Conservation (phyloP, 345 rosid genomes). For the Conringia planisiliqua region DNA sequence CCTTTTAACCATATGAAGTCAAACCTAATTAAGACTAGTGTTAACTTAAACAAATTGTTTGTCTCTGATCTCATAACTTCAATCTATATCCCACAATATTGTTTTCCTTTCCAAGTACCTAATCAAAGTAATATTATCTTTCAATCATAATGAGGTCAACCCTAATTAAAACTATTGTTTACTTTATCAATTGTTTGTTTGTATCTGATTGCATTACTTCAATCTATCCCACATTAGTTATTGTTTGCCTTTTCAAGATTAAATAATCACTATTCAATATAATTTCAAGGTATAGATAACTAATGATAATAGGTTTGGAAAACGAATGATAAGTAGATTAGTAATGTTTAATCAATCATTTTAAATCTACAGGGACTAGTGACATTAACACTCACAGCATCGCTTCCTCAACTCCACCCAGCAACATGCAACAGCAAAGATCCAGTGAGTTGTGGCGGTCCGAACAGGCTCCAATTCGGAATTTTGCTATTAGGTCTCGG, state of each 20-base stretch:
- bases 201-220: not conserved
- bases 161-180: not conserved
- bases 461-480: slow-evolving; percentile 43
- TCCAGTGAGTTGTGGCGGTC: slow-evolving; percentile 37
- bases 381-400: slow-evolving; percentile 65
- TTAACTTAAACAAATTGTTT: not conserved
- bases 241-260: not conserved
- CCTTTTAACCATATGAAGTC: slow-evolving; percentile 3
- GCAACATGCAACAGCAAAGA: slow-evolving; percentile 42
- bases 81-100: not conserved
- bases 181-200: not conserved
- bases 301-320: not conserved
- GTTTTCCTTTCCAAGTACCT: not conserved
- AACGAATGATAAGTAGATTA: not conserved
- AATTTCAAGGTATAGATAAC: not conserved
- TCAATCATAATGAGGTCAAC: slow-evolving; percentile 8
- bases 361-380: slow-evolving; percentile 64
- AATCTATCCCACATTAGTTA: not conserved
- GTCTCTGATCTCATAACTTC: not conserved
- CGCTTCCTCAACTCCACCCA: slow-evolving; percentile 65
- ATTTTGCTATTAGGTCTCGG: slow-evolving; percentile 47
- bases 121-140: slow-evolving; percentile 10
- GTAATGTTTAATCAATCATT: slow-evolving; percentile 2
- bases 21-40: slow-evolving; percentile 17
- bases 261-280: not conserved